Conservation (phyloP, 1,139 yeast genomes). For the Wickerhamomyces sp. region DNA sequence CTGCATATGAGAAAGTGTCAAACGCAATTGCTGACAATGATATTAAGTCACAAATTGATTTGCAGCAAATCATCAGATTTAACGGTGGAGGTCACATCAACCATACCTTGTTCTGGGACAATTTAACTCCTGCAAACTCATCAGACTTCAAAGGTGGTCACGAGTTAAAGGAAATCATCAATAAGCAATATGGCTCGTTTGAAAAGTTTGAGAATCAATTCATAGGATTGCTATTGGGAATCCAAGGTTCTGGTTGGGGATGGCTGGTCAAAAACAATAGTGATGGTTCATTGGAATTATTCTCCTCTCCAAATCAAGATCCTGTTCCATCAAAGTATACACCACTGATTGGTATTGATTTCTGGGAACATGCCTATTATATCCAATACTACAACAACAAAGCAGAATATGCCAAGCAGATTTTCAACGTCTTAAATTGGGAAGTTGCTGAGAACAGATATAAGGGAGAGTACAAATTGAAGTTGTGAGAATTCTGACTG, state of each 20-base stretch:
- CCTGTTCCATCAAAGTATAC: conserved; percentile 58
- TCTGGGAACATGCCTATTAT: conserved; percentile 98
- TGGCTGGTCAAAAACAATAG: conserved; percentile 81
- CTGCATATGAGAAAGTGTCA: conserved; percentile 67
- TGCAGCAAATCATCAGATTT: conserved; percentile 79
- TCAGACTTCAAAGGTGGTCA: conserved; percentile 56
- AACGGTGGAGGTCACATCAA: conserved; percentile 92
- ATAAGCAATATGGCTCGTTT: conserved; percentile 64
- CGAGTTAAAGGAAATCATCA: conserved; percentile 60
- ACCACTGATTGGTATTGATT: conserved; percentile 88
- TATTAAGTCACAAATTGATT: conserved; percentile 46
- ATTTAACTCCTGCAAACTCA: conserved; percentile 68
- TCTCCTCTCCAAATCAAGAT: conserved; percentile 85
- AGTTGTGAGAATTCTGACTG: background rate
- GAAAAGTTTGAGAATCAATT: conserved; percentile 63
- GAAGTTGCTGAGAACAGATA: conserved; percentile 67
- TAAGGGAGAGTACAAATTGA: conserved; percentile 22
- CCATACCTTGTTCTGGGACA: conserved; percentile 86
- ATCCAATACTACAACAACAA: conserved; percentile 90
- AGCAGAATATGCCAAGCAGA: conserved; percentile 88
- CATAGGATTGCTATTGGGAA: conserved; percentile 75
- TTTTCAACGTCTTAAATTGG: conserved; percentile 96
- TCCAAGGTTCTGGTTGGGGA: conserved; percentile 99
- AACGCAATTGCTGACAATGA: conserved; percentile 55
- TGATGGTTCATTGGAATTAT: conserved; percentile 68